Conservation (phyloP, 1,139 yeast species). For the Eremothecium sinecaudum region DNA sequence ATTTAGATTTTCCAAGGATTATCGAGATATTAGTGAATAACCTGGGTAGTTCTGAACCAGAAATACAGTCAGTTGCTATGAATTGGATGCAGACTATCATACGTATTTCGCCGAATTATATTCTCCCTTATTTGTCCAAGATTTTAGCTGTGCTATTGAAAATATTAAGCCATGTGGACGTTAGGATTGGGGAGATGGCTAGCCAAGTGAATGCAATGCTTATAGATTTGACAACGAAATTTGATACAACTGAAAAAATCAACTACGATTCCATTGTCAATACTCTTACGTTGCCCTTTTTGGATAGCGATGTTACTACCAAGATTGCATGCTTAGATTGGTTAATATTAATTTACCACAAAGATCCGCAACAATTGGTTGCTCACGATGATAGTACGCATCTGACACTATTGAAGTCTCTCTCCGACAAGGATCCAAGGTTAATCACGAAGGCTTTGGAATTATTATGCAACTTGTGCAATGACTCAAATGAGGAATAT, state of each 20-base stretch:
- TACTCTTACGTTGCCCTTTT: slow-evolving; percentile 50
- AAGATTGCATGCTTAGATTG: slow-evolving; percentile 83
- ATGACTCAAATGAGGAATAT: slow-evolving; percentile 67
- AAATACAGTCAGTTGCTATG: slow-evolving; percentile 70
- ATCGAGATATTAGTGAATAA: slow-evolving; percentile 73
- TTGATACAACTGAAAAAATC: slow-evolving; percentile 33
- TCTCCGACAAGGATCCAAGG: slow-evolving; percentile 78
- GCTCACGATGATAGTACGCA: slow-evolving; percentile 59
- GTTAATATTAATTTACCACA: slow-evolving; percentile 74
- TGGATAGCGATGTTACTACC: slow-evolving; percentile 69
- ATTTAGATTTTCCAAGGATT: slow-evolving; percentile 70
- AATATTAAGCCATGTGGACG: slow-evolving; percentile 42
- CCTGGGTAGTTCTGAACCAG: slow-evolving; percentile 62
- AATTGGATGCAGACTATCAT: slow-evolving; percentile 76
- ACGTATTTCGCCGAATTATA: slow-evolving; percentile 65
- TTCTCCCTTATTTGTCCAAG: slow-evolving; percentile 56
- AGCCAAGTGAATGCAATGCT: slow-evolving; percentile 44
- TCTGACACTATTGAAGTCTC: slow-evolving; percentile 67
- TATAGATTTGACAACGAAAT: slow-evolving; percentile 36
- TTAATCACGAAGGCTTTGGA: slow-evolving; percentile 59
- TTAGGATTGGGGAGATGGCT: slow-evolving; percentile 42
- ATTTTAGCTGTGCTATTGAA: slow-evolving; percentile 48
- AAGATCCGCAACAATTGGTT: slow-evolving; percentile 54
- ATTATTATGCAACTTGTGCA: slow-evolving; percentile 68
- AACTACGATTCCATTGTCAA: slow-evolving; percentile 52